A percentile compares a stretch with the other conserved stretches of the same genome.
These are phyloP conservation scores for Thelephora aurantiotincta DNA, from an alignment of 768 basidiomycete genomes.

Conservation along the genomic window DNA sequence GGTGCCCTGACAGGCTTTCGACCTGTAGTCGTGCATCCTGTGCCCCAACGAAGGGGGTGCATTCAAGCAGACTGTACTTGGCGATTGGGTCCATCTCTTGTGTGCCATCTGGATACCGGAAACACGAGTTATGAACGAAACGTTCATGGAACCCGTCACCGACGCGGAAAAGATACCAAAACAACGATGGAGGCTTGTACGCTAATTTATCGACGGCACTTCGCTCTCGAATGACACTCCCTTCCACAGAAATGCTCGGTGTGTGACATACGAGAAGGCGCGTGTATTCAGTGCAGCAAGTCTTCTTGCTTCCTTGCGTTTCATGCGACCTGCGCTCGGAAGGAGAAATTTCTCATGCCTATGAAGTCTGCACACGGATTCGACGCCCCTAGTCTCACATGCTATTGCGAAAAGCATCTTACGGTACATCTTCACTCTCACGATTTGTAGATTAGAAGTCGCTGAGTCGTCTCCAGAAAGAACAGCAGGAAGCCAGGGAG, in stretches of 20 bases:
- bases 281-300: slow-evolving; percentile 94
- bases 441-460: neutral
- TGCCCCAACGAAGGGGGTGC: slow-evolving; percentile 97
- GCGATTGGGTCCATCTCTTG: slow-evolving; percentile 91
- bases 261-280: slow-evolving; percentile 50
- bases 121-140: slow-evolving; percentile 81
- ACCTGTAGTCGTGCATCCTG: slow-evolving; percentile 69
- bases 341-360: slow-evolving; percentile 69
- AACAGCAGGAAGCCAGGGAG: slow-evolving; percentile 50
- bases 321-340: slow-evolving; percentile 87
- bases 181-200: slow-evolving; percentile 85
- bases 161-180: slow-evolving; percentile 81
- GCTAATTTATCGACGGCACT: slow-evolving; percentile 13
- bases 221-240: neutral
- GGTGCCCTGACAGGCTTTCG: neutral
- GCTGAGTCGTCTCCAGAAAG: slow-evolving; percentile 30
- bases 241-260: slow-evolving; percentile 41
- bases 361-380: slow-evolving; percentile 75
- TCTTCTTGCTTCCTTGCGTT: slow-evolving; percentile 85
- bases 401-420: slow-evolving; percentile 84
- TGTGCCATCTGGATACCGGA: slow-evolving; percentile 98
- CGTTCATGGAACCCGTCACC: slow-evolving; percentile 97
- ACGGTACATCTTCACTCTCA: slow-evolving; percentile 38
- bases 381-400: slow-evolving; percentile 59
- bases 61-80: slow-evolving; percentile 91